Evolutionary conservation across 306 rosid species (phyloP), one percentile per base, ranked within the genome.

Genomic region (Casuarina glauca): DNA sequence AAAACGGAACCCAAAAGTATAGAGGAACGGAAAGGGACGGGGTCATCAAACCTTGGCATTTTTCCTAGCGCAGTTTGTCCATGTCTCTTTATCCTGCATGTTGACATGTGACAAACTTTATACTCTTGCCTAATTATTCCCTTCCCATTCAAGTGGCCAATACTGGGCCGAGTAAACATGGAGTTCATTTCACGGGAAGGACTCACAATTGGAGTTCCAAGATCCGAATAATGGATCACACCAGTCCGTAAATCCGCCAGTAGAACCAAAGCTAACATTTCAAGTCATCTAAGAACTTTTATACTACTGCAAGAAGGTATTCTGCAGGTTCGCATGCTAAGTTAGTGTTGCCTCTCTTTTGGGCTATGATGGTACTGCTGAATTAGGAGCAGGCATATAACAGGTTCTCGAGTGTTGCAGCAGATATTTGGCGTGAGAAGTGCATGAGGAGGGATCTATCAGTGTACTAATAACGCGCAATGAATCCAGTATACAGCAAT

Each of bases 41-140:
- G 75, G 84, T 76, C 76, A 83, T 86, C 86, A 62, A 57, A 43
- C 50, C 74, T 88, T 82, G 91, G 85, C 84, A 80, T 88, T 84
- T 82, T 57, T 70, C 61, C 66, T 66, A 71, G 79, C 93, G 89
- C 82, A 82, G 53, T 82, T 84, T 91, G 86, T 93, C 94, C 73
- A 55, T 89, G 89, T 93, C 90, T 77, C 91, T 89, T 74, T 79
- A 79, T 78, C 70, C 55, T 79, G 75, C 71, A 15, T 58, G 58
- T 75, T 83, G 74, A 74, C 90, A 91, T 82, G 89, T 85, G 86
- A 85, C 82, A 61, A 84, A 81, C 70, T 72, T 76, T 64, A 74
- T 67, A 43, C 68, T 81, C 80, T 84, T 74, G 74, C 78, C 87
- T 80, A 75, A 5, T 67, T 68, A 50, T 17, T 26, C 32, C 35